A percentile compares a stretch with the other conserved stretches of the same genome.
Conservation (phyloP, 2,329 filamentous ascomycete species). For the Tothia fuscella region DNA sequence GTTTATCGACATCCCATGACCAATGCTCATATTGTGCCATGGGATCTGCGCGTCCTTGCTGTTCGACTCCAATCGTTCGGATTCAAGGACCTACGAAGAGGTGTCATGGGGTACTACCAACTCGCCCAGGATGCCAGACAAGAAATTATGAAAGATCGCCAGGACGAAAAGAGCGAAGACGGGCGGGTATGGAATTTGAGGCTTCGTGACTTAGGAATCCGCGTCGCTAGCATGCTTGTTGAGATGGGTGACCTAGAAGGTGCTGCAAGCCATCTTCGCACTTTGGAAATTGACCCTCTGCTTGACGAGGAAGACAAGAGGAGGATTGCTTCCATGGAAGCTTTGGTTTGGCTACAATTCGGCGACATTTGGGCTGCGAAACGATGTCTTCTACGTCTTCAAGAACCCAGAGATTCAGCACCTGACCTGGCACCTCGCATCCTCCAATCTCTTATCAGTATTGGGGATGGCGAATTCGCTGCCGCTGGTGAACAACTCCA, state of each 20-base stretch:
- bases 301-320: constrained; percentile 23
- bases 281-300: constrained; percentile 39
- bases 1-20: constrained; percentile 37
- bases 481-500: constrained; percentile 53
- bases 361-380: constrained; percentile 63
- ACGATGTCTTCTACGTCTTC: constrained; percentile 24
- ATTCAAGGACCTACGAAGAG: constrained; percentile 70
- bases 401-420: not conserved
- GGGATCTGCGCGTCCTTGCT: constrained; percentile 71
- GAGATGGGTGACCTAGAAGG: constrained; percentile 83
- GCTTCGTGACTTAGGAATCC: constrained; percentile 61
- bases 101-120: constrained; percentile 85
- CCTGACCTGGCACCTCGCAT: constrained; percentile 23
- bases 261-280: constrained; percentile 60
- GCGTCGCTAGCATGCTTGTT: constrained; percentile 53
- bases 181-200: constrained; percentile 53
- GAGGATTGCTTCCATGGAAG: constrained; percentile 31
- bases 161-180: not conserved
- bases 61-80: constrained; percentile 77
- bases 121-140: constrained; percentile 65
- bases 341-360: constrained; percentile 64
- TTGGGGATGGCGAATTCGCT: constrained; percentile 65
- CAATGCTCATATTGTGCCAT: constrained; percentile 54
- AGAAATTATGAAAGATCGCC: constrained; percentile 39
- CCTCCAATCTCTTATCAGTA: constrained; percentile 57